A percentile compares a stretch with the other conserved stretches of the same genome.
These are phyloP conservation scores for Canna indica DNA, from an alignment of 176 grass and related monocot species.

Conservation along the genomic window DNA sequence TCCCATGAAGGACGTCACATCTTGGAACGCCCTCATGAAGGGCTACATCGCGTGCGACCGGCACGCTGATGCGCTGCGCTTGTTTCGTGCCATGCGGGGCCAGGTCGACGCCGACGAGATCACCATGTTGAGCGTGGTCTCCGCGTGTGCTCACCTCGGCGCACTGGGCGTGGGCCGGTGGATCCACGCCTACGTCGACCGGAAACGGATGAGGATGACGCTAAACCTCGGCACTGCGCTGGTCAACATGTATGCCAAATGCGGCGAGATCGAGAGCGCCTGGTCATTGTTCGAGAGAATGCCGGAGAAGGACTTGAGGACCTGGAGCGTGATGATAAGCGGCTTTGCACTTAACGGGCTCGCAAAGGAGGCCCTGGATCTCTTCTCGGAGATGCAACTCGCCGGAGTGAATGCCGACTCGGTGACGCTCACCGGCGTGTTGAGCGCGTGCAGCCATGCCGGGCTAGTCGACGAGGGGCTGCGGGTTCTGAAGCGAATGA, in stretches of 20 bases:
- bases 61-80: slow-evolving; percentile 11
- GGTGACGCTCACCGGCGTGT: slow-evolving; percentile 30
- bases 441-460: slow-evolving; percentile 31
- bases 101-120: slow-evolving; percentile 16
- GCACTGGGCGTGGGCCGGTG: slow-evolving; percentile 26
- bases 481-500: slow-evolving; percentile 22
- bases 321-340: slow-evolving; percentile 34
- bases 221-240: slow-evolving; percentile 28
- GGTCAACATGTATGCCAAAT: slow-evolving; percentile 43
- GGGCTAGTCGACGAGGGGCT: slow-evolving; percentile 34
- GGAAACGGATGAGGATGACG: slow-evolving; percentile 11
- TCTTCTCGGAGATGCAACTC: slow-evolving; percentile 24
- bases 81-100: slow-evolving; percentile 22
- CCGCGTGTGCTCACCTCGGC: slow-evolving; percentile 32
- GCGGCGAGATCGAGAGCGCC: slow-evolving; percentile 28
- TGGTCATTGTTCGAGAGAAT: slow-evolving; percentile 15
- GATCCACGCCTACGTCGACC: slow-evolving; percentile 23
- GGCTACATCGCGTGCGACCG: slow-evolving; percentile 20
- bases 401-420: slow-evolving; percentile 20
- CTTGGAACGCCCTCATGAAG: slow-evolving; percentile 38
- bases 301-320: slow-evolving; percentile 24
- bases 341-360: slow-evolving; percentile 28
- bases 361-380: slow-evolving; percentile 11
- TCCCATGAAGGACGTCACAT: slow-evolving; percentile 23
- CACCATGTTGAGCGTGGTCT: slow-evolving; percentile 29